Percentiles rank a stretch among this genome's conserved stretches.
Conservation (phyloP, 192 early-diverging fungal genomes). For the Coemansia nantahalensis region DNA sequence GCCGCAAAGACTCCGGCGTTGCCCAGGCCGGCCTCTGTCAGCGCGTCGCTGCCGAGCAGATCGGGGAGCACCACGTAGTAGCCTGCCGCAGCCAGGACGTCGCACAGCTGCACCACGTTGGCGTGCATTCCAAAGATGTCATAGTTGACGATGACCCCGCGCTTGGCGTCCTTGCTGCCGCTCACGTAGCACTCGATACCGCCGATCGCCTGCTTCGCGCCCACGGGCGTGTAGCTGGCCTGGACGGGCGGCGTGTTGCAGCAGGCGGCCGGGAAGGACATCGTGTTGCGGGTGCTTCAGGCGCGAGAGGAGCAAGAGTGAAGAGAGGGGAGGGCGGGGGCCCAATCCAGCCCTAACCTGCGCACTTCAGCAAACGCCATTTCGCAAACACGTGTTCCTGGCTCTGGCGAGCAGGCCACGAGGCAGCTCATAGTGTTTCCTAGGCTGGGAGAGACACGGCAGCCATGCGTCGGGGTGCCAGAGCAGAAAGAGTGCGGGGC, state of each 20-base stretch:
- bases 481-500: too few relatives aligned
- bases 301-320: too few relatives aligned
- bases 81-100: conserved; percentile 53
- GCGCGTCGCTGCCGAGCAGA: conserved; percentile 55
- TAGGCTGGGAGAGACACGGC: too few relatives aligned
- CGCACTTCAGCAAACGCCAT: too few relatives aligned
- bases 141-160: conserved; percentile 64
- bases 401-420: too few relatives aligned
- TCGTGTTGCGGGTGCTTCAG: too few relatives aligned
- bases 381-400: too few relatives aligned
- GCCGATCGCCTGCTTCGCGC: conserved; percentile 25
- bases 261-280: conserved; percentile 53
- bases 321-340: too few relatives aligned
- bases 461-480: too few relatives aligned
- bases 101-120: conserved; percentile 65
- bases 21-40: conserved; percentile 37
- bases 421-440: too few relatives aligned
- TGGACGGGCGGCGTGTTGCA: conserved; percentile 55
- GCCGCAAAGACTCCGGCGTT: conserved; percentile 32
- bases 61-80: conserved; percentile 69
- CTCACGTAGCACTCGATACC: conserved; percentile 41
- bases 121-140: conserved; percentile 66
- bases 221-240: conserved; percentile 49
- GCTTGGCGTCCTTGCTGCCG: conserved; percentile 52
- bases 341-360: too few relatives aligned